Conservation (phyloP, 768 basidiomycete genomes). For the Lanmaoa rubissima region DNA sequence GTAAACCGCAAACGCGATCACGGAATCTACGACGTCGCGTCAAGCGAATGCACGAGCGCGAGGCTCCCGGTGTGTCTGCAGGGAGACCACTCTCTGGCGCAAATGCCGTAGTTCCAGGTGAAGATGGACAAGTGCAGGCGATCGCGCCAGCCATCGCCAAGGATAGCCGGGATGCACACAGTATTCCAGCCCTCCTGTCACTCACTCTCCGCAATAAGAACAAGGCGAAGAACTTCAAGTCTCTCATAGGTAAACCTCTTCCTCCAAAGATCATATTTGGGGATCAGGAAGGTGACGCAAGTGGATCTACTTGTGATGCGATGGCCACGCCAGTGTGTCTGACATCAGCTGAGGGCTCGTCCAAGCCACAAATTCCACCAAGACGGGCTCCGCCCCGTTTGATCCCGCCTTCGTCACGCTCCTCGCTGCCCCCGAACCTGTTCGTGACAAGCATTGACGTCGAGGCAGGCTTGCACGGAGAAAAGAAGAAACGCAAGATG, state of each 20-base stretch:
- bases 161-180: conserved; percentile 16
- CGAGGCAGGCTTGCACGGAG: conserved; percentile 42
- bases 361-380: too few species aligned
- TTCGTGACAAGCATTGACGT: conserved; percentile 75
- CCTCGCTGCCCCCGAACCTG: conserved; percentile 55
- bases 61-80: conserved; percentile 8
- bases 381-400: conserved; percentile 34
- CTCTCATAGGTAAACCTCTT: conserved; percentile 42
- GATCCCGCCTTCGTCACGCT: conserved; percentile 63
- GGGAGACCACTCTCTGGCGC: conserved; percentile 36
- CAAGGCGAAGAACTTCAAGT: conserved; percentile 67
- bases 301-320: neutral
- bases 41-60: conserved; percentile 38
- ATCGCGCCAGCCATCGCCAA: neutral
- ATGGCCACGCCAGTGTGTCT: neutral
- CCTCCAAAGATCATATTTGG: conserved; percentile 56
- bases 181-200: conserved; percentile 30
- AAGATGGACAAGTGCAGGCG: neutral
- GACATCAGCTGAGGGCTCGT: neutral
- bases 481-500: conserved; percentile 37
- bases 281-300: conserved; percentile 10
- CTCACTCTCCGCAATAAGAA: conserved; percentile 69
- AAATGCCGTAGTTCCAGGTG: conserved; percentile 36
- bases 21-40: conserved; percentile 58
- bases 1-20: conserved; percentile 54